Conservation (phyloP, 2,329 filamentous ascomycete genomes). For the Eurotiales sp. region DNA sequence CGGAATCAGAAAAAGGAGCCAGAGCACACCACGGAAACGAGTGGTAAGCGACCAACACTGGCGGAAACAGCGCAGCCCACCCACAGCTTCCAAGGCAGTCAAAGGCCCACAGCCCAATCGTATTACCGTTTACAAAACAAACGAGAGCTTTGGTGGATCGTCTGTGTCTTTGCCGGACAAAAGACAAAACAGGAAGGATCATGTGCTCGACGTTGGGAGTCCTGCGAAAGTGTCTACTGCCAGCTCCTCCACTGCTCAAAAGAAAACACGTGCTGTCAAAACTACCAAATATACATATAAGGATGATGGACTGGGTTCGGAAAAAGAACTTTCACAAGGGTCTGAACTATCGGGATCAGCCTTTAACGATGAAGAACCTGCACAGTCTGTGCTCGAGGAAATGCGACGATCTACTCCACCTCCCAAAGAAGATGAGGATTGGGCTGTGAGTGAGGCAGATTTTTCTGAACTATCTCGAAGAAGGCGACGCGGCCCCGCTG, state of each 20-base stretch:
- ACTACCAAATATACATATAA: conserved; percentile 20
- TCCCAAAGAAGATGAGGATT: conserved; percentile 29
- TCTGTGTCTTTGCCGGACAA: conserved; percentile 26
- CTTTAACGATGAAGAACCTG: conserved; percentile 20
- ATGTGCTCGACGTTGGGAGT: conserved; percentile 19
- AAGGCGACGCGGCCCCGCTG: conserved; percentile 25
- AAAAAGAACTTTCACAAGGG: conserved; percentile 18
- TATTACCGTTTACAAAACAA: conserved; percentile 37
- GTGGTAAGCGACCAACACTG: conserved; percentile 93
- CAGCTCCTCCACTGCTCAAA: conserved; percentile 20
- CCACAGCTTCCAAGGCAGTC: conserved; percentile 32
- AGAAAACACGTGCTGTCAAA: conserved; percentile 24
- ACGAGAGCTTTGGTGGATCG: conserved; percentile 25
- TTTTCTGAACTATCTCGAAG: conserved; percentile 37
- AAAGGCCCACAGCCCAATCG: conserved; percentile 42
- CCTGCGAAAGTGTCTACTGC: conserved; percentile 20
- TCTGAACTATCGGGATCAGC: conserved; percentile 15
- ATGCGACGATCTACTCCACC: conserved; percentile 24
- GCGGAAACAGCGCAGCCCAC: conserved; percentile 51
- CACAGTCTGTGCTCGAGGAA: conserved; percentile 22
- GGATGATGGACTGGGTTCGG: conserved; percentile 17
- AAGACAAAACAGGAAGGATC: conserved; percentile 24
- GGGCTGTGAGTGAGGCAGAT: conserved; percentile 37
- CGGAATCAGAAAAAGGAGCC: conserved; percentile 37
- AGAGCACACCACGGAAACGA: conserved; percentile 76